phyloP scores from a whole-genome alignment of 192 early-diverging fungal genomes.

The Chytriomyces confervae region DNA sequence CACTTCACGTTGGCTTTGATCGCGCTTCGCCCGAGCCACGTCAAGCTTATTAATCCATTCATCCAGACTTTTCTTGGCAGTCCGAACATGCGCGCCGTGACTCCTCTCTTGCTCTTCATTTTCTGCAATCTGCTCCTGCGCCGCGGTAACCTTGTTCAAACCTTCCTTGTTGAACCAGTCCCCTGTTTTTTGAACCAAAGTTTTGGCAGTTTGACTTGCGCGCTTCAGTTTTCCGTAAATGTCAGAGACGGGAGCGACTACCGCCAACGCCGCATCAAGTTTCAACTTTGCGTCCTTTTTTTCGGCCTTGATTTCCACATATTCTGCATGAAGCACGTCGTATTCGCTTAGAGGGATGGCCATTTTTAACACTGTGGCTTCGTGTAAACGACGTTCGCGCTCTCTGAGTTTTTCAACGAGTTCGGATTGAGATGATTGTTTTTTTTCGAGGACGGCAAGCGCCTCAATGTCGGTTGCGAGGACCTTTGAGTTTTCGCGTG shows the following conservation, averaged over 20 bases:
- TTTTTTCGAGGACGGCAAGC: slow-evolving; percentile 67
- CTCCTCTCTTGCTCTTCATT: slow-evolving; percentile 10
- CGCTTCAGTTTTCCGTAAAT: slow-evolving; percentile 44
- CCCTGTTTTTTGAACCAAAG: not conserved
- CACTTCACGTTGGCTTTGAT: slow-evolving; percentile 50
- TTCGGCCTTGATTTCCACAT: slow-evolving; percentile 29
- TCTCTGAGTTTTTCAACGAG: slow-evolving; percentile 80
- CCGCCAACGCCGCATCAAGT: slow-evolving; percentile 23
- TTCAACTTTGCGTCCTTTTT: slow-evolving; percentile 25
- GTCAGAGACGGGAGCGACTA: not conserved
- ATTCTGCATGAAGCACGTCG: slow-evolving; percentile 59
- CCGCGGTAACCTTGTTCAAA: slow-evolving; percentile 3
- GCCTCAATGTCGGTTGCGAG: slow-evolving; percentile 57
- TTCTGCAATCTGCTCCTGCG: not conserved
- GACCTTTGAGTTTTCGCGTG: slow-evolving; percentile 39
- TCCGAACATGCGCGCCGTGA: slow-evolving; percentile 9
- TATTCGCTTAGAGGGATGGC: slow-evolving; percentile 71
- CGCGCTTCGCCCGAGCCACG: slow-evolving; percentile 43
- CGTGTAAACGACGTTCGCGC: slow-evolving; percentile 66
- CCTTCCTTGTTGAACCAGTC: slow-evolving; percentile 15
- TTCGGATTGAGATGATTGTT: slow-evolving; percentile 73
- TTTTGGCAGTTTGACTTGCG: slow-evolving; percentile 10
- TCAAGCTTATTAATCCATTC: slow-evolving; percentile 39
- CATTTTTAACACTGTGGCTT: slow-evolving; percentile 65
- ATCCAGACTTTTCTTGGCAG: slow-evolving; percentile 29